These are phyloP conservation scores for Globisporangium sylvaticum DNA, from an alignment of 352 stramenopile genomes.

Conservation along the genomic window DNA sequence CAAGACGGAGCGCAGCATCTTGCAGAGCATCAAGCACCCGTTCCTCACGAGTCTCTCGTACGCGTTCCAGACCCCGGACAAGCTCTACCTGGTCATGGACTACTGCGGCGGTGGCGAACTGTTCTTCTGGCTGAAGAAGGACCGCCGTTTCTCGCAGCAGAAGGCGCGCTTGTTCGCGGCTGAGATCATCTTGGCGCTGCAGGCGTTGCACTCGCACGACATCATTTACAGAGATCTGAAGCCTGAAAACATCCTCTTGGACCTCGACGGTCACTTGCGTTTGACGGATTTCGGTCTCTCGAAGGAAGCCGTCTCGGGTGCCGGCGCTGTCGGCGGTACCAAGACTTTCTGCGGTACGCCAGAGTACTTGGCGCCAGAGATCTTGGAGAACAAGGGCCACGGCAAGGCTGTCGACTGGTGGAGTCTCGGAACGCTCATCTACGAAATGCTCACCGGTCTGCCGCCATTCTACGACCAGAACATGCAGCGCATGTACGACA, in stretches of 20 bases:
- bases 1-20: constrained; percentile 91
- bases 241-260: constrained; percentile 94
- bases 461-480: constrained; percentile 94
- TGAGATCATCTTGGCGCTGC: constrained; percentile 92
- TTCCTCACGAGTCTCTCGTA: constrained; percentile 88
- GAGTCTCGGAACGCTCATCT: constrained; percentile 92
- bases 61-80: constrained; percentile 89
- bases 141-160: constrained; percentile 91
- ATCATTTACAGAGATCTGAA: constrained; percentile 98
- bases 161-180: constrained; percentile 90
- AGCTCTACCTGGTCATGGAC: constrained; percentile 93
- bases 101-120: constrained; percentile 93
- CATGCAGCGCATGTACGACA: constrained; percentile 94
- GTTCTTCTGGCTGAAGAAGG: constrained; percentile 95
- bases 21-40: constrained; percentile 91
- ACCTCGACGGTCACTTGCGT: constrained; percentile 92
- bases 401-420: constrained; percentile 90
- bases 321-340: constrained; percentile 70
- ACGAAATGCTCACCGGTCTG: constrained; percentile 92
- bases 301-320: constrained; percentile 89
- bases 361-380: constrained; percentile 94
- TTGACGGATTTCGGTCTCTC: constrained; percentile 95
- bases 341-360: constrained; percentile 93
- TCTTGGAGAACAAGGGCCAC: constrained; percentile 93
- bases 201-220: constrained; percentile 91